These are phyloP conservation scores for Monosporozyma yasuniensis DNA, from an alignment of 805 yeast species.

Conservation along the genomic window DNA sequence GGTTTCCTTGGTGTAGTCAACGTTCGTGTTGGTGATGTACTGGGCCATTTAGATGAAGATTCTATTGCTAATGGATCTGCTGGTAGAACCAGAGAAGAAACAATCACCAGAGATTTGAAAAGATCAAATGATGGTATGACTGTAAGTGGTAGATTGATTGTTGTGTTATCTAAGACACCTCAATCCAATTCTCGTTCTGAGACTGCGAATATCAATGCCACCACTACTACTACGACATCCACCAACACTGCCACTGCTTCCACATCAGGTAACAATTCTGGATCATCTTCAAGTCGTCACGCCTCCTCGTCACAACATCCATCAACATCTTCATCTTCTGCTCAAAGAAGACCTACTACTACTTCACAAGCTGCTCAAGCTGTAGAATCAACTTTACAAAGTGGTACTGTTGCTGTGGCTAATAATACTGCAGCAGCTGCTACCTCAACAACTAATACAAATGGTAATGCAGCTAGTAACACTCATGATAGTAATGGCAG, in stretches of 20 bases:
- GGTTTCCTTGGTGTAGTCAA: conserved; percentile 96
- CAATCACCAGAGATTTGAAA: conserved; percentile 85
- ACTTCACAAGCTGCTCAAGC: conserved; percentile 21
- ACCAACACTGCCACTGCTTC: conserved; percentile 13
- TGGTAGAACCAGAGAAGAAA: conserved; percentile 47
- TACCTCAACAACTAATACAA: conserved; percentile 7
- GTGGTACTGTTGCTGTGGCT: conserved; percentile 16
- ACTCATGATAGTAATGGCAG: conserved; percentile 27
- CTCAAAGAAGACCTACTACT: conserved; percentile 1
- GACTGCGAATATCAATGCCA: conserved; percentile 7
- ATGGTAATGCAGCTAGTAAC: conserved; percentile 8
- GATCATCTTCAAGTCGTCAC: conserved; percentile 5
- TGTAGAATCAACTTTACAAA: conserved; percentile 25
- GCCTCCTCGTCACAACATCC: conserved; percentile 6
- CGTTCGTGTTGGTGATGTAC: conserved; percentile 76
- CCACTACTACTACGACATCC: conserved; percentile 5
- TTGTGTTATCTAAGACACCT: conserved; percentile 46
- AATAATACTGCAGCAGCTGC: conserved; percentile 11
- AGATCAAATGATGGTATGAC: conserved; percentile 85
- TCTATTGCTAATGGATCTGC: conserved; percentile 18
- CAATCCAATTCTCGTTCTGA: conserved; percentile 11
- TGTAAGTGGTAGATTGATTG: conserved; percentile 86
- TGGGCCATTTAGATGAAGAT: conserved; percentile 48
- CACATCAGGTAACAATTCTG: conserved; percentile 7
- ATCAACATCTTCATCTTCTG: conserved; percentile 12